Conservation (phyloP, 352 stramenopile genomes). For the Pseudoperonospora humuli region DNA sequence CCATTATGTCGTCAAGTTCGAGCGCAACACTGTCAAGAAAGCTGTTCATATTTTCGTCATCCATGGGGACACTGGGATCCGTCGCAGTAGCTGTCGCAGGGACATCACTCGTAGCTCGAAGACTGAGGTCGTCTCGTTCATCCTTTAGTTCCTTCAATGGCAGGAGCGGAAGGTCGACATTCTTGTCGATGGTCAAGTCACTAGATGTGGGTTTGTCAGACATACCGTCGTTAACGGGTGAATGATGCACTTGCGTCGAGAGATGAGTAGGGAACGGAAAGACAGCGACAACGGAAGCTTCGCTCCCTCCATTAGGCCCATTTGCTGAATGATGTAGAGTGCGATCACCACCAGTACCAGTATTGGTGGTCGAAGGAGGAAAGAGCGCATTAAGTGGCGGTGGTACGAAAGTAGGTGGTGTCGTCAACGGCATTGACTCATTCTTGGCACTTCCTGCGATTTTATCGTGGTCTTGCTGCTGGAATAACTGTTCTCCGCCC, state of each 20-base stretch:
- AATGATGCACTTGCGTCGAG: constrained; percentile 4
- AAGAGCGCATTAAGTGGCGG: constrained; percentile 20
- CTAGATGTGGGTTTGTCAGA: constrained; percentile 3
- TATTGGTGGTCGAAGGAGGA: constrained; percentile 4
- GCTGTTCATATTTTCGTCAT: constrained; percentile 70
- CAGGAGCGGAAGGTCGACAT: constrained; percentile 5
- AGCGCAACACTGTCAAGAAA: constrained; percentile 78
- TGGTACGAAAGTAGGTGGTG: constrained; percentile 12
- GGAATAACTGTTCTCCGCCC: constrained; percentile 8
- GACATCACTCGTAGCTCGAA: constrained; percentile 3
- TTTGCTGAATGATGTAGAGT: constrained; percentile 11
- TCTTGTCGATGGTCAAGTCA: constrained; percentile 1
- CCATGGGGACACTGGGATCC: constrained; percentile 23
- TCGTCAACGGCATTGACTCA: constrained; percentile 8
- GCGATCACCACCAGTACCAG: constrained; percentile 4
- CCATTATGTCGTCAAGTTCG: constrained; percentile 72
- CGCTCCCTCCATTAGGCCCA: constrained; percentile 1
- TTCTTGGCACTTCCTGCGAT: constrained; percentile 4
- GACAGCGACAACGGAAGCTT: constrained; percentile 3
- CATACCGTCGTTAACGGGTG: neutral
- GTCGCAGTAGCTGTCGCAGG: neutral
- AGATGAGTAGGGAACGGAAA: constrained; percentile 20
- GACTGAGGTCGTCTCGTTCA: constrained; percentile 12
- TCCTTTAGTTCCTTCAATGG: constrained; percentile 21
- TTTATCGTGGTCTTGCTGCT: constrained; percentile 13